A percentile compares a stretch with the other conserved stretches of the same genome.
Evolutionary conservation across 2,329 filamentous ascomycete genomes (phyloP).

Genomic region (Hortaea werneckii): DNA sequence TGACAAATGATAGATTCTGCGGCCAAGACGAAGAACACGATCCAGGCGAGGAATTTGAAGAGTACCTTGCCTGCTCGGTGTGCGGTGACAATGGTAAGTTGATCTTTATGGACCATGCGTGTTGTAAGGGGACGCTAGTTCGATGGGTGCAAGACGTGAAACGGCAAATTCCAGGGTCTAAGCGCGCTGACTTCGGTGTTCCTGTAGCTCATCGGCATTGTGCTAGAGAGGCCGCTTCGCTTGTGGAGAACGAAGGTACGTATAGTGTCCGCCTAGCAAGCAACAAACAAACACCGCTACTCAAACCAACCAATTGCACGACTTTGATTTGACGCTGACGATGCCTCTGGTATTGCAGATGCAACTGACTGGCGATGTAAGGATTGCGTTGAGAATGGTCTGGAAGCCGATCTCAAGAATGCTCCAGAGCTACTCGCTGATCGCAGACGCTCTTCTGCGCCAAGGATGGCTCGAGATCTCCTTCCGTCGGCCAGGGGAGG

Average conservation of each 20-base stretch:
- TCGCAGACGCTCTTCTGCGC: conserved; percentile 49
- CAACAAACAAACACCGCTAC: conserved; percentile 8
- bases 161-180: conserved; percentile 22
- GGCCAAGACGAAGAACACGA: conserved; percentile 73
- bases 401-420: conserved; percentile 35
- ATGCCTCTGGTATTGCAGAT: conserved; percentile 31
- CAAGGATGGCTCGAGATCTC: conserved; percentile 57
- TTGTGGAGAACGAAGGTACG: conserved; percentile 56
- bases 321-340: conserved; percentile 7
- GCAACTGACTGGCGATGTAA: conserved; percentile 53
- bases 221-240: conserved; percentile 59
- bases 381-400: conserved; percentile 43
- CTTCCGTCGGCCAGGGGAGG: conserved; percentile 57
- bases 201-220: conserved; percentile 80
- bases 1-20: conserved; percentile 55
- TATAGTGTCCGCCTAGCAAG: conserved; percentile 12
- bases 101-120: not conserved
- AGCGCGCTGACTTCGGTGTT: conserved; percentile 34
- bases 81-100: conserved; percentile 76
- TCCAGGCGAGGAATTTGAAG: conserved; percentile 69
- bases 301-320: conserved; percentile 5
- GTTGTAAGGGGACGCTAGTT: too few species aligned
- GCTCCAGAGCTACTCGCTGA: conserved; percentile 24
- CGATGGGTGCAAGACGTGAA: too few species aligned
- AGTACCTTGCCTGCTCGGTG: conserved; percentile 62